Conservation (phyloP, 371 early-diverging fungal species). For the Apophysomyces ossiformis region DNA sequence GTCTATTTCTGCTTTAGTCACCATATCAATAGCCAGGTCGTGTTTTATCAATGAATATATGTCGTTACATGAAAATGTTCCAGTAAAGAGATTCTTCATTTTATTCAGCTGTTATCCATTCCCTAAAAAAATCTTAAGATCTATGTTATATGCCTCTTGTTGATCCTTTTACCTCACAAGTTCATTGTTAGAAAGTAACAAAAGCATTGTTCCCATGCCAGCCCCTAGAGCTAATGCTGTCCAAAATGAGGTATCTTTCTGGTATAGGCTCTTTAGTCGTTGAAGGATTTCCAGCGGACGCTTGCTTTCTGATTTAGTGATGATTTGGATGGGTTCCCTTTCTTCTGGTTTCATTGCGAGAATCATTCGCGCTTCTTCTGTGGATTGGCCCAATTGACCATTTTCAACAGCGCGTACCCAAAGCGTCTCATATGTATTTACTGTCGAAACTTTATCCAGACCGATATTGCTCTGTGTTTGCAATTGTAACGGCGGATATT, state of each 20-base stretch:
- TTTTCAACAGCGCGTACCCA: constrained; percentile 17
- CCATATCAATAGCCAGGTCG: too few species aligned
- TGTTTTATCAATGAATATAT: too few species aligned
- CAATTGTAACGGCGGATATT: constrained; percentile 43
- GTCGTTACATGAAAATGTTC: too few species aligned
- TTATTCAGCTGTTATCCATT: not conserved
- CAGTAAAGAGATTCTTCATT: not conserved
- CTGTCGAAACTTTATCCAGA: constrained; percentile 38
- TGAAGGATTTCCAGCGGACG: not conserved
- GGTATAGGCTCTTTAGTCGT: constrained; percentile 15
- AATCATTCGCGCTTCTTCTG: constrained; percentile 24
- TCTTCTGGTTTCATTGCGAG: constrained; percentile 16
- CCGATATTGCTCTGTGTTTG: constrained; percentile 46
- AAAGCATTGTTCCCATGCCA: constrained; percentile 39
- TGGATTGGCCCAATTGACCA: not conserved
- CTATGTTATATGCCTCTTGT: not conserved
- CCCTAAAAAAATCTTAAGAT: not conserved
- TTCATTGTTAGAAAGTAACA: constrained; percentile 41
- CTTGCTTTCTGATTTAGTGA: not conserved
- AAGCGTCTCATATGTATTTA: constrained; percentile 33
- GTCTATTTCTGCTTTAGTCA: too few species aligned
- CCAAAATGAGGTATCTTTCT: constrained; percentile 24
- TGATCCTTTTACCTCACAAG: constrained; percentile 34
- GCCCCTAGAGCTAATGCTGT: constrained; percentile 45
- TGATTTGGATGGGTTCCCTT: constrained; percentile 2